Evolutionary conservation across 345 rosid species (phyloP).

Genomic region (Populus nigra): DNA sequence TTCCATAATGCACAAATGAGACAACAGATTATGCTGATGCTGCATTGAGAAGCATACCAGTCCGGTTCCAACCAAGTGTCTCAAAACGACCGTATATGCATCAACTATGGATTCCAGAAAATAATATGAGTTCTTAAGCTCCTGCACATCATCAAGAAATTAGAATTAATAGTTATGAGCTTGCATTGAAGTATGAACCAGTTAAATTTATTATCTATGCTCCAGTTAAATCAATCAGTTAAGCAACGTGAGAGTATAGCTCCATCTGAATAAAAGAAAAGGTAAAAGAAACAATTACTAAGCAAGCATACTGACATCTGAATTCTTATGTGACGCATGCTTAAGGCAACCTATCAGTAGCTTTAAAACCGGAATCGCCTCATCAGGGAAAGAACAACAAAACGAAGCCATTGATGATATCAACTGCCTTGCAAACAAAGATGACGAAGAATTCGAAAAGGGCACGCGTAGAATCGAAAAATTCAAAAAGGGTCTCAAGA

Average conservation of each 20-base stretch:
- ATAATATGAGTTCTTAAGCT: constrained; percentile 39
- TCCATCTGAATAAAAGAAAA: neutral
- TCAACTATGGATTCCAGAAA: constrained; percentile 53
- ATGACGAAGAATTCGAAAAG: constrained; percentile 36
- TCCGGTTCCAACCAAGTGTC: constrained; percentile 45
- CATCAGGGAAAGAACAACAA: constrained; percentile 61
- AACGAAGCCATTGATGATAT: constrained; percentile 66
- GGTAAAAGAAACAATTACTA: neutral
- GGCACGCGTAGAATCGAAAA: constrained; percentile 54
- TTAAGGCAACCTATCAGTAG: constrained; percentile 55
- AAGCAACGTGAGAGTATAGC: neutral
- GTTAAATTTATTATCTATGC: neutral
- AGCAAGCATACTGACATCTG: constrained; percentile 46
- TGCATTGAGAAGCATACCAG: constrained; percentile 41
- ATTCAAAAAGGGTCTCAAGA: constrained; percentile 66
- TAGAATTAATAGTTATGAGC: constrained; percentile 8
- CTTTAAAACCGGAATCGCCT: constrained; percentile 61
- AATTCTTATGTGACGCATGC: constrained; percentile 41
- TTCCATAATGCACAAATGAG: constrained; percentile 1
- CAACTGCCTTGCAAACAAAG: constrained; percentile 56
- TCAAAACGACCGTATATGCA: constrained; percentile 58
- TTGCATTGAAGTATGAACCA: constrained; percentile 6
- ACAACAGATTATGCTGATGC: neutral
- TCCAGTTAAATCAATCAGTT: neutral
- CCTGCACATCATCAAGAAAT: constrained; percentile 49